phyloP scores from a whole-genome alignment of 257 asterid species.

The Solanum bulbocastanum region DNA sequence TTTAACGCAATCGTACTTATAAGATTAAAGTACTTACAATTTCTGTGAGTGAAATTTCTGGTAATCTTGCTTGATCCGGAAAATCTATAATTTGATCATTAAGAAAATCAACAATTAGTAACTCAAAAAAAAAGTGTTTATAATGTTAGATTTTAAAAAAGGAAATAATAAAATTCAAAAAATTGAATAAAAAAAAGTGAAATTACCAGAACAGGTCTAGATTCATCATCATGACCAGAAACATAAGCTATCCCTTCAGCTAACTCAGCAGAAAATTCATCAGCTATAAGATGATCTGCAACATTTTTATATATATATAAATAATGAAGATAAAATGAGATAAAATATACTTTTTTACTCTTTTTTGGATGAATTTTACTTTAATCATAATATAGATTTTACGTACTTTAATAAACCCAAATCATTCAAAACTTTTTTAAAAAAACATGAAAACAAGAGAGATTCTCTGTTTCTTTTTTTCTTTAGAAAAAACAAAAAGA shows the following conservation, averaged over 20 bases:
- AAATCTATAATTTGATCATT: slow-evolving; percentile 36
- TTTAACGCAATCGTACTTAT: background rate
- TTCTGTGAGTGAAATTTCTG: slow-evolving; percentile 79
- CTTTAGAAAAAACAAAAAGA: slow-evolving; percentile 18
- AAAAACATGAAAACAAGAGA: slow-evolving; percentile 8
- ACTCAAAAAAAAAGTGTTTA: background rate
- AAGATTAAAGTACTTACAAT: slow-evolving; percentile 32
- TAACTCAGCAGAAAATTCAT: slow-evolving; percentile 91
- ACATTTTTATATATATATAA: background rate
- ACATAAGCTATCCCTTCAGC: slow-evolving; percentile 92
- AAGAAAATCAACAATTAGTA: background rate
- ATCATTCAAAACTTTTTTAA: background rate
- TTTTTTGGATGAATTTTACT: background rate
- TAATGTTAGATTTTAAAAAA: background rate
- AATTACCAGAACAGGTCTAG: slow-evolving; percentile 77
- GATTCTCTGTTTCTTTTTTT: slow-evolving; percentile 20
- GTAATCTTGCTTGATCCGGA: slow-evolving; percentile 89
- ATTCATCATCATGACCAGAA: slow-evolving; percentile 86
- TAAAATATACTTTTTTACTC: background rate
- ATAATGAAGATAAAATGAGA: slow-evolving; percentile 6
- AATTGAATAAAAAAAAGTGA: background rate
- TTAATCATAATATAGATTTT: background rate
- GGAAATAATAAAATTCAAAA: background rate
- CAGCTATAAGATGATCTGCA: slow-evolving; percentile 76
- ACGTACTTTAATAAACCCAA: slow-evolving; percentile 5